Conservation (phyloP, 1,139 yeast genomes). For the Geotrichum restrictum region DNA sequence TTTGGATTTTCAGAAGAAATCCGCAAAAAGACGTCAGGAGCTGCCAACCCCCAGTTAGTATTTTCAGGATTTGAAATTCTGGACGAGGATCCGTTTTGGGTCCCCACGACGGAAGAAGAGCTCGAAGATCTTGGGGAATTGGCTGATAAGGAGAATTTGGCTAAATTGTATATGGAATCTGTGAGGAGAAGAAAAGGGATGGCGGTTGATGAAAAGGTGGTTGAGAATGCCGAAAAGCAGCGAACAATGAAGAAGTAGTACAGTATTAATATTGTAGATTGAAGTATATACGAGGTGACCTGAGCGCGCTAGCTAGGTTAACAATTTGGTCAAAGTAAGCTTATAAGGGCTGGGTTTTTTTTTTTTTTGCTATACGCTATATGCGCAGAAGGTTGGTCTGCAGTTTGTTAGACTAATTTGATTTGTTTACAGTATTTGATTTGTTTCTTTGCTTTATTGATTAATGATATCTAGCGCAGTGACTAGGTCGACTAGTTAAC, state of each 20-base stretch:
- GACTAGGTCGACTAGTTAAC: no score
- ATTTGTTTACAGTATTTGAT: no score
- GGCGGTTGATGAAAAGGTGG: conserved; percentile 83
- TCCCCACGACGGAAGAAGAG: conserved; percentile 97
- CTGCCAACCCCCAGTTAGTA: conserved; percentile 92
- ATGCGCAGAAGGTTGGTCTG: no score
- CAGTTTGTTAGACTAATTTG: no score
- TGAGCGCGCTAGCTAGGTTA: no score
- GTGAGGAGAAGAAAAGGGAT: conserved; percentile 86
- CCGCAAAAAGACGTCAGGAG: conserved; percentile 89
- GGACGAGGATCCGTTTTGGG: conserved; percentile 97
- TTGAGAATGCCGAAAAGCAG: conserved; percentile 89
- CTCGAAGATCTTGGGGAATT: conserved; percentile 87
- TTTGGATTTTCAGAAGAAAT: conserved; percentile 96
- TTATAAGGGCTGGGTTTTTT: no score
- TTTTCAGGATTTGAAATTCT: conserved; percentile 79
- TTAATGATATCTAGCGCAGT: no score
- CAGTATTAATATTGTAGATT: background rate
- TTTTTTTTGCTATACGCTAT: no score
- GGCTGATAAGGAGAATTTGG: conserved; percentile 89
- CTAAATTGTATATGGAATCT: conserved; percentile 76
- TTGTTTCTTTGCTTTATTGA: no score
- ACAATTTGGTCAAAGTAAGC: no score
- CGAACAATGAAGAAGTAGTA: conserved; percentile 50
- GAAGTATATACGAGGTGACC: no score